Conservation (phyloP, 371 early-diverging fungal species). For the Actinomortierella ambigua region DNA sequence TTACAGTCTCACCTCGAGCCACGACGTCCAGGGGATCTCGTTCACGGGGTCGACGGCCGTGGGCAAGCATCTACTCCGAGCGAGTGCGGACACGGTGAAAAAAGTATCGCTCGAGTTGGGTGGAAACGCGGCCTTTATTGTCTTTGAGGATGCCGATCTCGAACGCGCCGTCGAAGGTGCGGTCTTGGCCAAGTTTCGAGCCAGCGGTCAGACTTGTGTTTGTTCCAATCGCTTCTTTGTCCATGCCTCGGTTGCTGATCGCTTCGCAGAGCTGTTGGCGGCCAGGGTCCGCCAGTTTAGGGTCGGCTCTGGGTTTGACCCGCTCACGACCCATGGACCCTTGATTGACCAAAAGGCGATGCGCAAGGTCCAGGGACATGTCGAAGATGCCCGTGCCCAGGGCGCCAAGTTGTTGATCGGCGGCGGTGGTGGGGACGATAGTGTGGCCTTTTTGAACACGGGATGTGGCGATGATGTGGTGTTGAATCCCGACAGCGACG, state of each 20-base stretch:
- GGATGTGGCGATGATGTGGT: background rate
- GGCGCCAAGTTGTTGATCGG: slow-evolving; percentile 70
- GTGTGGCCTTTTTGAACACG: slow-evolving; percentile 17
- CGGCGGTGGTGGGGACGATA: slow-evolving; percentile 45
- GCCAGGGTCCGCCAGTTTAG: slow-evolving; percentile 63
- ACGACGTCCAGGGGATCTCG: slow-evolving; percentile 72
- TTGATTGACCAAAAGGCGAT: slow-evolving; percentile 74
- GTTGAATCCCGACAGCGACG: slow-evolving; percentile 1
- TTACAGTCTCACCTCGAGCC: slow-evolving; percentile 68
- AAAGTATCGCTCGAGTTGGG: slow-evolving; percentile 82
- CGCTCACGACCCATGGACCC: slow-evolving; percentile 75
- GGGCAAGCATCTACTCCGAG: slow-evolving; percentile 77
- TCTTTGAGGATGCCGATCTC: slow-evolving; percentile 78
- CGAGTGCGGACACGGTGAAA: slow-evolving; percentile 76
- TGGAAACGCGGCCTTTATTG: slow-evolving; percentile 91
- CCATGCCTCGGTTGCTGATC: slow-evolving; percentile 73
- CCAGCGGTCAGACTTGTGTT: slow-evolving; percentile 89
- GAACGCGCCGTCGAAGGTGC: slow-evolving; percentile 61
- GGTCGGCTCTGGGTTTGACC: slow-evolving; percentile 79
- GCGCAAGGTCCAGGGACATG: slow-evolving; percentile 70
- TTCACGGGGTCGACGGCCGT: slow-evolving; percentile 85
- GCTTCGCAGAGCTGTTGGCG: slow-evolving; percentile 62
- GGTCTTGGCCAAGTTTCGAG: slow-evolving; percentile 82
- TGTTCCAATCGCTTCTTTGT: slow-evolving; percentile 89
- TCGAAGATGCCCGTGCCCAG: slow-evolving; percentile 71